Evolutionary conservation across 2,329 filamentous ascomycete genomes (phyloP), one percentile per base, ranked within the genome.

Genomic region (Talaromyces atroroseus): DNA sequence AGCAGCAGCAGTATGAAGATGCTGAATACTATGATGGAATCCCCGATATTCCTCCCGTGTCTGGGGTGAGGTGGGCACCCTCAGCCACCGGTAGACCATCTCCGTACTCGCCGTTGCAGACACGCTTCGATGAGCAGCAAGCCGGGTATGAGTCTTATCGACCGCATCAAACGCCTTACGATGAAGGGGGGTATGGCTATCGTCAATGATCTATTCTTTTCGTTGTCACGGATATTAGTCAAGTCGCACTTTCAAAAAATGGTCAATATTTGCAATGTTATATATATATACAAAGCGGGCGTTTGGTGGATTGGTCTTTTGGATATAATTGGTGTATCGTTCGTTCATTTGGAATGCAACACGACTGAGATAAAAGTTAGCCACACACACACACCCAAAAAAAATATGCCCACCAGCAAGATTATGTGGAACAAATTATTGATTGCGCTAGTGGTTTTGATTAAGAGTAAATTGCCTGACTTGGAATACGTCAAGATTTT

Each of bases 21-120:
- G 62, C 62, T 54, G 59, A 64, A 18, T 71, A 67, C 56, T 68
- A 66, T 36, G 69, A 71, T 56, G 45, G 52, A 8, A 62, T 61
- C 8, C 63, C 65, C 8, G 62, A 54, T 11, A 63, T 61, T n/a
- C 63, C 65, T 5, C 60, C 57, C 8, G 57, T 54, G 26, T 42
- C 38, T 18, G 64, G 62, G 20, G 56, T 58, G 29, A 60, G 61
- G 20, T 59, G 58, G 42, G 62, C 53, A 3, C 40, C 51, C 2
- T 29, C 52, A 5, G 34, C 52, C 4, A 32, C 45, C 10, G 56
- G 61, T 1, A 42, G 63, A 23, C 63, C 54, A 12, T 18, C 49
- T 1, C 49, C 46, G 1, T 58, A 60, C n/a, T 60, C 58, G 52
- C 52, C 56, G 34, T 49, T 62, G 49, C 58, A 61, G 11, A 67